These are phyloP conservation scores for Populus deltoides DNA, from an alignment of 345 rosid species.

Conservation along the genomic window DNA sequence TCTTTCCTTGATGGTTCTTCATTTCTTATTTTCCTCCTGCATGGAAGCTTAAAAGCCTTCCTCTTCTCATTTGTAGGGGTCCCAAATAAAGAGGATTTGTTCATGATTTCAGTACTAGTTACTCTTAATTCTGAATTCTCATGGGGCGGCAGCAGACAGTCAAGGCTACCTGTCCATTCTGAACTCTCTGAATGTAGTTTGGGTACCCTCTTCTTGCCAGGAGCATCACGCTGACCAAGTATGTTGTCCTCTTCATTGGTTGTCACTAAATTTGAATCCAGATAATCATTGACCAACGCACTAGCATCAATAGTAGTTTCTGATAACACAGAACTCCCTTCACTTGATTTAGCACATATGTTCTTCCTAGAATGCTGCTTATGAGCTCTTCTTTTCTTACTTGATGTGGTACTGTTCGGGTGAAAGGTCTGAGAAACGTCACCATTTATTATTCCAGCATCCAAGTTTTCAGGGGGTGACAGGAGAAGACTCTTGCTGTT, in stretches of 20 bases:
- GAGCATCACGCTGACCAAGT: background rate
- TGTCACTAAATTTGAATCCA: constrained; percentile 11
- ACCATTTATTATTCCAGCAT: background rate
- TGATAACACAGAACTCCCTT: background rate
- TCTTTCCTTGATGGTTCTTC: background rate
- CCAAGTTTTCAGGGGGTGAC: constrained; percentile 1
- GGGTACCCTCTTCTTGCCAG: constrained; percentile 3
- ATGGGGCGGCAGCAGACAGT: background rate
- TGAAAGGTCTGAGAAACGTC: constrained; percentile 1
- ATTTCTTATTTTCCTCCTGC: constrained; percentile 10
- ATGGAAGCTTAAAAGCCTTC: background rate
- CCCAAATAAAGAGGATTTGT: background rate
- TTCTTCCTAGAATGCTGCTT: constrained; percentile 2
- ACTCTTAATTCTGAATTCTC: background rate
- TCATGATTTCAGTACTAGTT: background rate
- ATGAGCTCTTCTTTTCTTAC: background rate
- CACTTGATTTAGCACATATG: background rate
- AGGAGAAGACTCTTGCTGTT: constrained; percentile 5
- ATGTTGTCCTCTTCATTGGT: background rate
- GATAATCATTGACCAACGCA: constrained; percentile 16
- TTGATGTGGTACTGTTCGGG: background rate
- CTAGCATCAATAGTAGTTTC: constrained; percentile 5
- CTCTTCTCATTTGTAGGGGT: background rate
- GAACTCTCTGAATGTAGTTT: background rate
- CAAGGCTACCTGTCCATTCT: background rate